Percentiles rank a stretch among this genome's conserved stretches.
These are phyloP conservation scores for Neoboletus subvelutipes DNA, from an alignment of 768 basidiomycete species.

Conservation along the genomic window DNA sequence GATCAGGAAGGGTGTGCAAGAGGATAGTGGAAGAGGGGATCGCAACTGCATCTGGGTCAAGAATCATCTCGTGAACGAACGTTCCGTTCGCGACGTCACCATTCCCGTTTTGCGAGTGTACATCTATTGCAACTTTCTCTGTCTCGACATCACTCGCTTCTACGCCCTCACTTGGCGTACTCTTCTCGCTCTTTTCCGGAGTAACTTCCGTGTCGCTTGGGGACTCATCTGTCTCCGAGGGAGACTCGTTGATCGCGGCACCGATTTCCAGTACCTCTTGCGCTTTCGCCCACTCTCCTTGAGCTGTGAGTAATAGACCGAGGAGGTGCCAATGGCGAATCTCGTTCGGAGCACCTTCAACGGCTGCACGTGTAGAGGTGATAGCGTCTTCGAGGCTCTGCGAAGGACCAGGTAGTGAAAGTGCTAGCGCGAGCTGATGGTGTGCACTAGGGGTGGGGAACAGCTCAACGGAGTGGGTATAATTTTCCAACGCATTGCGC, in stretches of 20 bases:
- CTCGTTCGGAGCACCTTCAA: constrained; percentile 63
- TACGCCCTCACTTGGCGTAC: not conserved
- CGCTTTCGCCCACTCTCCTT: constrained; percentile 79
- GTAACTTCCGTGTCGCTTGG: constrained; percentile 22
- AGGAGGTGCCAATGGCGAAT: constrained; percentile 90
- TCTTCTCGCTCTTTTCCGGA: constrained; percentile 13
- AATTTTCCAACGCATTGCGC: constrained; percentile 50
- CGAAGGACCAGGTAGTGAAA: constrained; percentile 58
- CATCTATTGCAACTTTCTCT: constrained; percentile 6
- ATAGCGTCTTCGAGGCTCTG: constrained; percentile 71
- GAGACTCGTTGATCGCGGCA: constrained; percentile 52
- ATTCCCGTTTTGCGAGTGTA: not conserved
- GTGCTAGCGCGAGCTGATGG: constrained; percentile 81
- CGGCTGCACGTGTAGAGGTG: constrained; percentile 62
- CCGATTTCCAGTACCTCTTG: constrained; percentile 77
- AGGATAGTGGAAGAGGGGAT: constrained; percentile 45
- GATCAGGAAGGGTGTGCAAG: constrained; percentile 46
- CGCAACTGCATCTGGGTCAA: constrained; percentile 29
- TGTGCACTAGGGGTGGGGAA: constrained; percentile 57
- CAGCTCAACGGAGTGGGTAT: constrained; percentile 47
- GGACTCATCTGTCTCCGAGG: constrained; percentile 35
- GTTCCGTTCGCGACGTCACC: constrained; percentile 1
- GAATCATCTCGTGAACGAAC: constrained; percentile 21
- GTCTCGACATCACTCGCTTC: constrained; percentile 11
- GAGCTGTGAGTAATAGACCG: constrained; percentile 74